phyloP scores from a whole-genome alignment of 192 early-diverging fungal genomes.

The Coemansia sp. region DNA sequence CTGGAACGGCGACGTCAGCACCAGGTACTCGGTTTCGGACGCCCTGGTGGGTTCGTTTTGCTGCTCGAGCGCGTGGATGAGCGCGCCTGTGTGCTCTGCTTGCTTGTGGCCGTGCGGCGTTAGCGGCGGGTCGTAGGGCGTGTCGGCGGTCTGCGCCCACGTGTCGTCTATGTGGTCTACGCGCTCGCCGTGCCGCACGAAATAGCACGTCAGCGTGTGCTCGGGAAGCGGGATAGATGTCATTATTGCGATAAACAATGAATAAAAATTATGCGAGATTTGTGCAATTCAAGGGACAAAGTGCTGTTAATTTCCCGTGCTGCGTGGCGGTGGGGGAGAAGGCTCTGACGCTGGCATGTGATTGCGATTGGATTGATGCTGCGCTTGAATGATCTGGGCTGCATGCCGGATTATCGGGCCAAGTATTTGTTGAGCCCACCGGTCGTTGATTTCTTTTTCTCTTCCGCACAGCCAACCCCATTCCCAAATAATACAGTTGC shows the following conservation, averaged over 20 bases:
- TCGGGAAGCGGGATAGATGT: conserved; percentile 14
- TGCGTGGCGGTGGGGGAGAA: too few relatives aligned
- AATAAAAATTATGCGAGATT: not conserved
- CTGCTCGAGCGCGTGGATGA: conserved; percentile 29
- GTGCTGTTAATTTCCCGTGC: too few relatives aligned
- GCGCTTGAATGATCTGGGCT: too few relatives aligned
- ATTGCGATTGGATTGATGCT: too few relatives aligned
- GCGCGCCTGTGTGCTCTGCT: conserved; percentile 25
- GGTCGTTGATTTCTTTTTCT: too few relatives aligned
- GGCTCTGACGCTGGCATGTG: too few relatives aligned
- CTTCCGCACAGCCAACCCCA: too few relatives aligned
- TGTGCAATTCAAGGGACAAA: too few relatives aligned
- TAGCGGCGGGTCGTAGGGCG: conserved; percentile 46
- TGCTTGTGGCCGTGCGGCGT: conserved; percentile 27
- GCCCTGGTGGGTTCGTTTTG: not conserved
- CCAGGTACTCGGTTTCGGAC: conserved; percentile 15
- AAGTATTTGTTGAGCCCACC: too few relatives aligned
- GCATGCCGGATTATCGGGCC: too few relatives aligned
- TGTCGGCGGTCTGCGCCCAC: conserved; percentile 20
- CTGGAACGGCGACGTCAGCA: conserved; percentile 45
- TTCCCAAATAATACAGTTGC: too few relatives aligned
- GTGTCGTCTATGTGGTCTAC: conserved; percentile 46
- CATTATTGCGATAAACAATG: not conserved
- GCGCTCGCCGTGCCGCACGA: conserved; percentile 49
- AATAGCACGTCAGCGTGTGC: conserved; percentile 31